Evolutionary conservation across 495 filamentous ascomycete genomes (phyloP), one percentile per base, ranked within the genome.

Genomic region (Chaetomium tenue): DNA sequence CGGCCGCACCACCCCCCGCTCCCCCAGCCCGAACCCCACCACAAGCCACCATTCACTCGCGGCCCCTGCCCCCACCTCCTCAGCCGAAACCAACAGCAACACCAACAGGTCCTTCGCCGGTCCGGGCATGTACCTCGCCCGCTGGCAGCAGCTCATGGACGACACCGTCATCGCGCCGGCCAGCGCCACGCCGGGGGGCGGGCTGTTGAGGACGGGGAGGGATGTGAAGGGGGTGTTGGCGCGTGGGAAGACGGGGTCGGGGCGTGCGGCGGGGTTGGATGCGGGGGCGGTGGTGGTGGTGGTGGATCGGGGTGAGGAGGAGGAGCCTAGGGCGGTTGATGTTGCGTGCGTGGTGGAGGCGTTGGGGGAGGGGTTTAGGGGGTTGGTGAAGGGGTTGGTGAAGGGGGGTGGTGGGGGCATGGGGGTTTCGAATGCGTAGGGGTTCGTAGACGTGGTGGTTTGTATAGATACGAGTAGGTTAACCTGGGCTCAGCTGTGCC

Each of bases 121-220:
- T 0, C 87, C 88, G 12, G 88, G 87, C 0, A 82, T 85, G 55
- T 90, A 84, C 67, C 78, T 89, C 47, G 76, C 79, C 0, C 78
- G 83, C 46, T 90, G 88, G 88, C 83, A 89, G 70, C 67, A 79
- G 20, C 75, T 89, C 9, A 76, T 90, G 26, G 83, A 90, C 68
- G 70, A 75, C 8, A 87, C 87, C 0, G 60, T 78, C 18, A 81
- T 90, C 22, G 87, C 84, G 11, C 87, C 87, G 7, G 78, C 72
- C 2, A 69, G 46, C 11, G 46, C 67, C 13, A 71, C 74, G 0
- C n/a, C 16, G n/a, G 28, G 28, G 12, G 68, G 68, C 18, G 68
- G 23, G 50, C 11, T 69, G 15, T 68, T 84, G 0, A 72, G 86
- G n/a, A 73, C 60, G n/a, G 86, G 84, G 3, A 78, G 72, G 56